Percentiles rank a stretch among this genome's conserved stretches.
These are phyloP conservation scores for Naganishia kalamii DNA, from an alignment of 768 basidiomycete genomes.

Conservation along the genomic window DNA sequence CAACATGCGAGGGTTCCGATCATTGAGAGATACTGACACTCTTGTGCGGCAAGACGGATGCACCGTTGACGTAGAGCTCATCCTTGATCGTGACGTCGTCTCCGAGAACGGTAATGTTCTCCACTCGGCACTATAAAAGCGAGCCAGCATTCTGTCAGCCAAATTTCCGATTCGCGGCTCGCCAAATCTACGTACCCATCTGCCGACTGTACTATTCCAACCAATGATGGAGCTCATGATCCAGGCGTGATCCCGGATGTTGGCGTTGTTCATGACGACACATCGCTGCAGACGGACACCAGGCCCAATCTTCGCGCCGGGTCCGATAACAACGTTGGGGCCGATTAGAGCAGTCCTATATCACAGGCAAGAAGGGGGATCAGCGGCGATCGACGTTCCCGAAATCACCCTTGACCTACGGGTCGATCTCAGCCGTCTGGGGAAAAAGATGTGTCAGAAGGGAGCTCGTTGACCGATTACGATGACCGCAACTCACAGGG, in stretches of 20 bases:
- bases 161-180: not conserved
- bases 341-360: conserved; percentile 46
- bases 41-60: conserved; percentile 48
- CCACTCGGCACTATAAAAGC: conserved; percentile 35
- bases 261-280: conserved; percentile 50
- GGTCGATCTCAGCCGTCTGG: not conserved
- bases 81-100: conserved; percentile 53
- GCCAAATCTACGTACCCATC: conserved; percentile 40
- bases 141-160: conserved; percentile 14
- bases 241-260: conserved; percentile 51
- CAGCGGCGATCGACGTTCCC: conserved; percentile 43
- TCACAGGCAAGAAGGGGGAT: conserved; percentile 30
- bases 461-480: not conserved
- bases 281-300: conserved; percentile 51
- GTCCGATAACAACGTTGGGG: conserved; percentile 52
- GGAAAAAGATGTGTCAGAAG: not conserved
- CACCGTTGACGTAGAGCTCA: conserved; percentile 50
- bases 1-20: not conserved
- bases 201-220: conserved; percentile 48
- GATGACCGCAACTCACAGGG: conserved; percentile 39
- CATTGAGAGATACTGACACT: conserved; percentile 37
- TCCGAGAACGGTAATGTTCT: conserved; percentile 50
- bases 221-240: conserved; percentile 51
- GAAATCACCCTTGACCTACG: not conserved
- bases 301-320: conserved; percentile 49